phyloP scores from a whole-genome alignment of 1,139 yeast species.

The Lodderomyces elongisporus region DNA sequence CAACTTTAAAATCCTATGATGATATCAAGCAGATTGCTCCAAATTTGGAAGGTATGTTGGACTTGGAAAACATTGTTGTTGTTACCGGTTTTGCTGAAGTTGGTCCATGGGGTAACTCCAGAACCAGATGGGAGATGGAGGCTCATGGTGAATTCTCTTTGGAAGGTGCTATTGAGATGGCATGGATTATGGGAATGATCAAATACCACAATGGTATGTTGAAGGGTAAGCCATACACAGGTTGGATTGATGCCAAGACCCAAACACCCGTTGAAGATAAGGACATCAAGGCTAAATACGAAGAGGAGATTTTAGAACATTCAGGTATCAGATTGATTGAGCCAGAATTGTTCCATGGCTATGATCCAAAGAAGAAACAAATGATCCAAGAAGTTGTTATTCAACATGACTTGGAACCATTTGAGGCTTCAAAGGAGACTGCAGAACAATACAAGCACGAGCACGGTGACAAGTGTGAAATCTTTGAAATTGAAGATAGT shows the following conservation, averaged over 20 bases:
- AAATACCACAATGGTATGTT: constrained; percentile 89
- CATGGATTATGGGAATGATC: constrained; percentile 98
- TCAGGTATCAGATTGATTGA: constrained; percentile 95
- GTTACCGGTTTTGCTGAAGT: constrained; percentile 98
- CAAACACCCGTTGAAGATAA: constrained; percentile 90
- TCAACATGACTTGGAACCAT: constrained; percentile 93
- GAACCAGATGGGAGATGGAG: constrained; percentile 99
- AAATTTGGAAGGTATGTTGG: constrained; percentile 85
- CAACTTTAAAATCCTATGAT: constrained; percentile 70
- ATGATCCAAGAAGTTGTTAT: constrained; percentile 91
- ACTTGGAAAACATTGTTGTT: constrained; percentile 85
- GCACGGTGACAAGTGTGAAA: constrained; percentile 92
- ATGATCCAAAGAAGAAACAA: constrained; percentile 90
- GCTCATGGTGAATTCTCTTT: constrained; percentile 91
- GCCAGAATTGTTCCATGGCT: constrained; percentile 90
- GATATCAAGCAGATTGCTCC: constrained; percentile 68
- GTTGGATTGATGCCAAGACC: constrained; percentile 97
- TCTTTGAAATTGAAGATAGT: constrained; percentile 79
- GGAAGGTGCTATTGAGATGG: constrained; percentile 98
- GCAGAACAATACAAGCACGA: constrained; percentile 92
- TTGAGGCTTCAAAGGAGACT: constrained; percentile 90
- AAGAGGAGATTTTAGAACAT: constrained; percentile 81
- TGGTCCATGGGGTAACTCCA: constrained; percentile 98
- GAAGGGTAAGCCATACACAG: constrained; percentile 84
- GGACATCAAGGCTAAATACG: constrained; percentile 89